Base-by-base conservation (phyloP, 2,329 filamentous ascomycete species). In the Cladophialophora carrionii region DNA sequence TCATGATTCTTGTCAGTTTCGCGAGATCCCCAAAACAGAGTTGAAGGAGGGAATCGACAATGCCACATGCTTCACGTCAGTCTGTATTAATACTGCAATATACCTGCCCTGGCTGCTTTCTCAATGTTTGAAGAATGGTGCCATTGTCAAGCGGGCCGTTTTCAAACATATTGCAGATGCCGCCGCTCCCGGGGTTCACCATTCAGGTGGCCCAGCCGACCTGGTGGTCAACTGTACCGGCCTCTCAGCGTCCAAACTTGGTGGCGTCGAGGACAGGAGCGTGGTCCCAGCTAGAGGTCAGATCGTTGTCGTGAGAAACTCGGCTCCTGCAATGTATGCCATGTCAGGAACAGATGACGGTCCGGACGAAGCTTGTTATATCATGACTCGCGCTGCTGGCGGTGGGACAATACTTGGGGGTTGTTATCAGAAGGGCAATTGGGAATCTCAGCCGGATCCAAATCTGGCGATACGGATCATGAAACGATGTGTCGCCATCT, bases 381-480 rank as follows among this genome's bases (percentile, higher is more conserved):
- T 90, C 55, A 96, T 97, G 92, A 87, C 87, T 72, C 85, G 93
- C 31, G 90, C 92, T 0, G 75, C 75, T 57, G 85, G 87, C n/a
- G 93, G 92, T 22, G 93, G 93, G 10, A 95, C 91, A 0, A 83
- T 96, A 49, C 80, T 96, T 2, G 93, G 92, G n/a, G 93, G 93
- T 2, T 94, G 88, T 54, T 90, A 96, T 72, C 88, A 92, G 75
- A 86, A 89, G 72, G 84, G 87, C 31, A 89, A 88, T 73, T 96
- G 91, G 91, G 90, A 95, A 71, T 84, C 87, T 43, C 84, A 88
- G 70, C 87, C 89, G 0, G 92, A 96, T 72, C 88, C 89, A 0
- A 91, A 90, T 73, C 82, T 92, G n/a, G 91, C 92, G 0, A 78
- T 84, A 61, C 84, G 92, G 12, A 96, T 96, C 75, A 95, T 96